Evolutionary conservation across 179 eudicot genomes (phyloP).

Genomic region (Nepenthes alata): DNA sequence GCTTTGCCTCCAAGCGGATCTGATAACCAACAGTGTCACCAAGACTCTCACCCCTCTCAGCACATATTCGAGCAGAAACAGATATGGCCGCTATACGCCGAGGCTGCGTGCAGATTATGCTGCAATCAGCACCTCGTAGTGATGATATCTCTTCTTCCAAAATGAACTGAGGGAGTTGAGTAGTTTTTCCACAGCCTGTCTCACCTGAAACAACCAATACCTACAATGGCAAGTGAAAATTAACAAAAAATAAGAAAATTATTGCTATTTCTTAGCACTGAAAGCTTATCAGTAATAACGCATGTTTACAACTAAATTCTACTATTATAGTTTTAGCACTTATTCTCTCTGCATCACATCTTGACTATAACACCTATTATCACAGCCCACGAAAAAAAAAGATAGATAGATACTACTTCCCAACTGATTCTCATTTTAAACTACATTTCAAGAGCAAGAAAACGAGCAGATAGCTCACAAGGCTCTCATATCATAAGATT

Average conservation of each 20-base stretch:
- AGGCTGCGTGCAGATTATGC: constrained; percentile 89
- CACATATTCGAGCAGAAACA: constrained; percentile 81
- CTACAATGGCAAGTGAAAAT: constrained; percentile 22
- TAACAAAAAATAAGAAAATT: background rate
- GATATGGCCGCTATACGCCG: constrained; percentile 98
- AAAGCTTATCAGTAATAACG: background rate
- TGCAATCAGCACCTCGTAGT: constrained; percentile 70
- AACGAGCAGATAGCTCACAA: too few relatives aligned
- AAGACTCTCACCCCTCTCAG: constrained; percentile 86
- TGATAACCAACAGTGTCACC: constrained; percentile 96
- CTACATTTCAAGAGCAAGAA: too few relatives aligned
- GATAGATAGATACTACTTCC: too few relatives aligned
- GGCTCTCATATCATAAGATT: too few relatives aligned
- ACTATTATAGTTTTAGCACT: too few relatives aligned
- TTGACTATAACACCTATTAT: too few relatives aligned
- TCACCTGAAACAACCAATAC: constrained; percentile 96
- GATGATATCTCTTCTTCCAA: constrained; percentile 82
- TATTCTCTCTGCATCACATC: too few relatives aligned
- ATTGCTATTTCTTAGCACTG: background rate
- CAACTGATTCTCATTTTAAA: too few relatives aligned
- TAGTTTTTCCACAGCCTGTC: constrained; percentile 99
- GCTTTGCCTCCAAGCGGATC: constrained; percentile 81
- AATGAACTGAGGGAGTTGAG: constrained; percentile 93
- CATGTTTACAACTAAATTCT: background rate
- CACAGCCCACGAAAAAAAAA: too few relatives aligned